Conservation (phyloP, 345 rosid species). For the Raphanus raphanistrum region DNA sequence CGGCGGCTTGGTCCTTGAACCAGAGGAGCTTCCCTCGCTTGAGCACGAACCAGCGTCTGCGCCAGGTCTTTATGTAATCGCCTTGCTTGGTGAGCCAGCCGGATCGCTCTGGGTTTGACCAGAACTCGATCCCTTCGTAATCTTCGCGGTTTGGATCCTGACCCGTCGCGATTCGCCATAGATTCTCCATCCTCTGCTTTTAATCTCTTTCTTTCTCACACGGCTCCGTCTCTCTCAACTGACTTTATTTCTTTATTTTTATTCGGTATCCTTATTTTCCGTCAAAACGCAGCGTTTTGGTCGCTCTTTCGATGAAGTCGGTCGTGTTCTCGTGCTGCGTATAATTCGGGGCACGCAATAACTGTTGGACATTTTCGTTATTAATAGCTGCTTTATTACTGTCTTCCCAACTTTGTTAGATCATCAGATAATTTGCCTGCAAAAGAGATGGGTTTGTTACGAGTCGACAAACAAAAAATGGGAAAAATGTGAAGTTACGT, state of each 20-base stretch:
- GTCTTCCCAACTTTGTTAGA: too few relatives aligned
- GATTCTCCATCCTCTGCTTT: conserved; percentile 49
- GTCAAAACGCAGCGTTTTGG: conserved; percentile 20
- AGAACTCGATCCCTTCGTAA: conserved; percentile 65
- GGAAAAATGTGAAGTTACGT: too few relatives aligned
- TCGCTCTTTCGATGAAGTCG: conserved; percentile 11
- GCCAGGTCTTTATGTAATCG: conserved; percentile 85
- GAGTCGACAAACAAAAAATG: too few relatives aligned
- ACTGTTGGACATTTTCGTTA: neutral
- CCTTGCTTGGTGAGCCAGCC: conserved; percentile 86
- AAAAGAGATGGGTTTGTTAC: too few relatives aligned
- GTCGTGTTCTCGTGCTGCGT: neutral
- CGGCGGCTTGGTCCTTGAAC: conserved; percentile 66
- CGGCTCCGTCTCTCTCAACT: neutral
- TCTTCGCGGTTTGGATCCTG: conserved; percentile 71
- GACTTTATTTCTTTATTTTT: neutral
- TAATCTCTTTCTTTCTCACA: neutral
- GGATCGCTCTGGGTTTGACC: conserved; percentile 70
- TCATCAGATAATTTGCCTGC: too few relatives aligned
- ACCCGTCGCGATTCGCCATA: conserved; percentile 68
- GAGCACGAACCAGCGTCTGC: conserved; percentile 82
- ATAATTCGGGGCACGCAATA: conserved; percentile 2
- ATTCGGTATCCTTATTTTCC: neutral
- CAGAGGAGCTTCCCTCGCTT: conserved; percentile 82
- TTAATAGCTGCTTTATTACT: neutral